Conservation (phyloP, 2,329 filamentous ascomycete genomes). For the Aspergillus texensis region DNA sequence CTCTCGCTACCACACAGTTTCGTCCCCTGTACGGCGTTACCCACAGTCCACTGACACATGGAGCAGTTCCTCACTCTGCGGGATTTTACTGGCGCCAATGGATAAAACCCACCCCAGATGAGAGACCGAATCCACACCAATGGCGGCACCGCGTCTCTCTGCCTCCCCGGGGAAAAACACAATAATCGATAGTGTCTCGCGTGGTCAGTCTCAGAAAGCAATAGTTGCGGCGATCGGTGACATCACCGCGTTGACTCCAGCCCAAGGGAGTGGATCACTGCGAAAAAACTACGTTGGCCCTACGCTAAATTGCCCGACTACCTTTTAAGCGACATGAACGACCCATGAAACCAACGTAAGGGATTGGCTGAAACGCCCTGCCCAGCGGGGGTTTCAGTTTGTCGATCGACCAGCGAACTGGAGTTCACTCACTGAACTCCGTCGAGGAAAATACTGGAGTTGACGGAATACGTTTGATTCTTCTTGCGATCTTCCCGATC, state of each 20-base stretch:
- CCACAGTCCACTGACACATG: background rate
- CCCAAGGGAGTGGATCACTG: background rate
- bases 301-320: constrained; percentile 6
- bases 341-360: constrained; percentile 13
- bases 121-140: background rate
- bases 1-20: background rate
- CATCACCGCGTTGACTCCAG: constrained; percentile 8
- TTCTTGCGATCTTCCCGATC: constrained; percentile 15
- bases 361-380: constrained; percentile 16
- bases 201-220: constrained; percentile 20
- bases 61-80: background rate
- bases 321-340: constrained; percentile 8
- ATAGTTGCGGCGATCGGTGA: constrained; percentile 25
- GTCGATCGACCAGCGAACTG: background rate
- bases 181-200: constrained; percentile 15
- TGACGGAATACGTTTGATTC: background rate
- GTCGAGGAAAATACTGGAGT: background rate
- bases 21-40: too few relatives aligned
- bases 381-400: constrained; percentile 7
- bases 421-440: background rate
- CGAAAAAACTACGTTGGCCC: background rate
- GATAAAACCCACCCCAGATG: background rate
- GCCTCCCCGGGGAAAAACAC: background rate
- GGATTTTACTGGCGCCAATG: background rate
- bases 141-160: background rate